Conservation (phyloP, 306 rosid genomes). For the Canavalia gladiata region DNA sequence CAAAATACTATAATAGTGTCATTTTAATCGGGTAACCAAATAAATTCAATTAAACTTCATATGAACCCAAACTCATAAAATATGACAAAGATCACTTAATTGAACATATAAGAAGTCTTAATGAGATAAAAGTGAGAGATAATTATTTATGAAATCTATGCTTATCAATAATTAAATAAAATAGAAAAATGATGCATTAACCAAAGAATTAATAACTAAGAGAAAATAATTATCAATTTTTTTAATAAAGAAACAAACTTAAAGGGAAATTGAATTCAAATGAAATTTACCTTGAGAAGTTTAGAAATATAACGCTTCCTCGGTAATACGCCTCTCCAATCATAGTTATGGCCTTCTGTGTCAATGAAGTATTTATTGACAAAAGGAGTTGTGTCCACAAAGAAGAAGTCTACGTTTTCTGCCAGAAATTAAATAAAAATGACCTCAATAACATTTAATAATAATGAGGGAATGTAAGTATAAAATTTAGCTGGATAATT, state of each 20-base stretch:
- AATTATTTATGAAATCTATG: no score
- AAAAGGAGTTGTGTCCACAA: slow-evolving; percentile 5
- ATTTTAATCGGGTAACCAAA: no score
- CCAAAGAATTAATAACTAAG: no score
- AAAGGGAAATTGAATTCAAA: neutral
- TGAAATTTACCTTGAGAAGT: neutral
- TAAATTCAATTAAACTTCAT: no score
- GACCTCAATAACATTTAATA: neutral
- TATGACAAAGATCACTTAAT: no score
- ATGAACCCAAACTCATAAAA: no score
- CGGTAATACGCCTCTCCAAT: neutral
- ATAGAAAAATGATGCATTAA: no score
- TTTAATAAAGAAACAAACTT: neutral
- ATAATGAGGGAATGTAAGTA: neutral
- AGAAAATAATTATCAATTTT: neutral
- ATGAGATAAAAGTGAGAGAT: no score
- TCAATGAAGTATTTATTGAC: neutral
- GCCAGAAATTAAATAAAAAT: neutral
- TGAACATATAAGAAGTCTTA: no score
- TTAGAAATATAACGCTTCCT: neutral
- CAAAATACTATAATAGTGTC: no score
- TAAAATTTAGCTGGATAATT: neutral
- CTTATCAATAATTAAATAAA: no score
- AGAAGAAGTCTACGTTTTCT: neutral
- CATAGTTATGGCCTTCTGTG: neutral